Evolutionary conservation across 768 basidiomycete species (phyloP).

Genomic region (Daedaleopsis nitida): DNA sequence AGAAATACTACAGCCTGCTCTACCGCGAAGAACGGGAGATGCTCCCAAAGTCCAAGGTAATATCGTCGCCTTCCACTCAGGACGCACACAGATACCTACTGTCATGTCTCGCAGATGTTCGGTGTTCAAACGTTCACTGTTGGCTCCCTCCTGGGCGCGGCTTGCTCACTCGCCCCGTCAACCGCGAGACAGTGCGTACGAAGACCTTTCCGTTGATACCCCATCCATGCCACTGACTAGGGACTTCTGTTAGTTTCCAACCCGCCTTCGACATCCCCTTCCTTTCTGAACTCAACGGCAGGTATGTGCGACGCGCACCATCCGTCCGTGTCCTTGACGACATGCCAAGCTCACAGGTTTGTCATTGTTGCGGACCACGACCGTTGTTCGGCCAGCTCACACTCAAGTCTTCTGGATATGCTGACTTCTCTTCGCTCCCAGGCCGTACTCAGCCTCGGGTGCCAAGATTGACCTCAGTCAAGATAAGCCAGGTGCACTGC

Average conservation of each 20-base stretch:
- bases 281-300: background rate
- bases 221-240: background rate
- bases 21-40: slow-evolving; percentile 64
- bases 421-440: no score
- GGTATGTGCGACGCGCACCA: background rate
- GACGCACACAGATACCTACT: background rate
- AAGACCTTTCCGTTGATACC: background rate
- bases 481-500: no score
- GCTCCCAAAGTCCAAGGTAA: slow-evolving; percentile 48
- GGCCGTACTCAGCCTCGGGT: no score
- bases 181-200: slow-evolving; percentile 22
- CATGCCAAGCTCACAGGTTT: no score
- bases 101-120: slow-evolving; percentile 21
- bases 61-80: background rate
- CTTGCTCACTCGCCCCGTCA: slow-evolving; percentile 29
- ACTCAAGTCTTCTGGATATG: no score
- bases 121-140: no score
- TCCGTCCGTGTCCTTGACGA: no score
- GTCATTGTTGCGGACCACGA: no score
- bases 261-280: background rate
- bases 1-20: slow-evolving; percentile 57
- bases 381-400: no score
- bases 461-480: no score
- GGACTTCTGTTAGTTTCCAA: background rate
- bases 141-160: slow-evolving; percentile 39